A percentile compares a stretch with the other conserved stretches of the same genome.
phyloP scores from a whole-genome alignment of 2,329 filamentous ascomycete genomes.

The Rugonectria rugulosa region DNA sequence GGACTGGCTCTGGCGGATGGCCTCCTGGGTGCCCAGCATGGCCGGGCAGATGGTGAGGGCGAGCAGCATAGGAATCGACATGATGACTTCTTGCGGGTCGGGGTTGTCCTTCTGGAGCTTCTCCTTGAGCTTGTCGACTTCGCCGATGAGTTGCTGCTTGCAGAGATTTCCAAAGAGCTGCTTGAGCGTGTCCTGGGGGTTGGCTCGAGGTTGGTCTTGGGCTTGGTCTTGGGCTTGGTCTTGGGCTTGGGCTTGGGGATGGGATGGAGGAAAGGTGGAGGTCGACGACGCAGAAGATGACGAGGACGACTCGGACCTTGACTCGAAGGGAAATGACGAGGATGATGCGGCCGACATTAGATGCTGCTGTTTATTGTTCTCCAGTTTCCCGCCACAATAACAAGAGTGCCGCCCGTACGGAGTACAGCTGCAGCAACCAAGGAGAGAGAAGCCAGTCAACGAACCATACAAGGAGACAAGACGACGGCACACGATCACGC shows the following conservation, averaged over 20 bases:
- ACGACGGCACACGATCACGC: slow-evolving; percentile 20
- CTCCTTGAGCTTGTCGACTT: slow-evolving; percentile 38
- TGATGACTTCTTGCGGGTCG: slow-evolving; percentile 38
- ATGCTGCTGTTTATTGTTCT: slow-evolving; percentile 5
- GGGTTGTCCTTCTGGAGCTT: slow-evolving; percentile 36
- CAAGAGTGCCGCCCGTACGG: too few relatives aligned
- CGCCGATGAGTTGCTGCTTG: slow-evolving; percentile 35
- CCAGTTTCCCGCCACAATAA: slow-evolving; percentile 17
- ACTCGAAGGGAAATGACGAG: slow-evolving; percentile 21
- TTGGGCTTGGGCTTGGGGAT: too few relatives aligned
- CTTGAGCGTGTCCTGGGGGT: slow-evolving; percentile 28
- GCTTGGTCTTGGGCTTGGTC: too few relatives aligned
- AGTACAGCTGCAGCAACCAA: too few relatives aligned
- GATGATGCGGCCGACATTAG: slow-evolving; percentile 32
- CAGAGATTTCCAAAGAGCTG: slow-evolving; percentile 33
- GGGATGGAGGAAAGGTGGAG: slow-evolving; percentile 1
- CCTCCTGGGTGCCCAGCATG: slow-evolving; percentile 55
- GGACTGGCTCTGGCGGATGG: slow-evolving; percentile 55
- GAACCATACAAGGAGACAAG: slow-evolving; percentile 19
- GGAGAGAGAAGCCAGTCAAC: slow-evolving; percentile 17
- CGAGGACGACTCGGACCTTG: slow-evolving; percentile 15
- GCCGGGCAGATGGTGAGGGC: slow-evolving; percentile 44
- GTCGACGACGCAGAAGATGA: slow-evolving; percentile 22
- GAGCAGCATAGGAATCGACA: slow-evolving; percentile 40
- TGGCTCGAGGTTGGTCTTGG: slow-evolving; percentile 14